These are phyloP conservation scores for Triticum aestivum DNA, from an alignment of 176 grass and related monocot genomes.

Conservation along the genomic window DNA sequence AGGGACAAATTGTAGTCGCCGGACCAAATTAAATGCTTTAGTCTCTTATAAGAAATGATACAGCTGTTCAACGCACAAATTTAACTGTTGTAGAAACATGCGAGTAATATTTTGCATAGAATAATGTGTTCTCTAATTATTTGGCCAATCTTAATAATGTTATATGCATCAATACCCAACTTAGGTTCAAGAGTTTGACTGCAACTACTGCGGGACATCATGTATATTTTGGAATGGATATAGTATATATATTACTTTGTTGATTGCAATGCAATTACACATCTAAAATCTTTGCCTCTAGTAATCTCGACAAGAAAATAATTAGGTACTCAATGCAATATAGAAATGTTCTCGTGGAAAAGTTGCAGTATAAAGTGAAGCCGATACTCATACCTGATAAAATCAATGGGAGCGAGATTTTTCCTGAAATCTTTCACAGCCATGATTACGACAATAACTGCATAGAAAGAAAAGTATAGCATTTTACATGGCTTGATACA, in stretches of 20 bases:
- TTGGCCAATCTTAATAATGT: neutral
- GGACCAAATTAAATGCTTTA: neutral
- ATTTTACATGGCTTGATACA: neutral
- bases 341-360: neutral
- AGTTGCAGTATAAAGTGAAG: neutral
- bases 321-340: neutral
- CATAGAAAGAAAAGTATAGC: neutral
- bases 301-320: neutral
- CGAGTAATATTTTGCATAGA: neutral
- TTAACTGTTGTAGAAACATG: neutral
- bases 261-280: neutral
- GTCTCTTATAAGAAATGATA: neutral
- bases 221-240: neutral
- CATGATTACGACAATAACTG: constrained; percentile 4
- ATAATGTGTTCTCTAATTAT: neutral
- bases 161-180: neutral
- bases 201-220: neutral
- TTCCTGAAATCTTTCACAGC: neutral
- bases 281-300: neutral
- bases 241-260: neutral
- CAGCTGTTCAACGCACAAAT: neutral
- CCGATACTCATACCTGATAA: neutral
- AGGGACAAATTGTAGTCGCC: neutral
- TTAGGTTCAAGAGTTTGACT: neutral
- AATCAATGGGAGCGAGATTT: neutral